Evolutionary conservation across 805 yeast genomes (phyloP).

Genomic region (Starmera caribaea): DNA sequence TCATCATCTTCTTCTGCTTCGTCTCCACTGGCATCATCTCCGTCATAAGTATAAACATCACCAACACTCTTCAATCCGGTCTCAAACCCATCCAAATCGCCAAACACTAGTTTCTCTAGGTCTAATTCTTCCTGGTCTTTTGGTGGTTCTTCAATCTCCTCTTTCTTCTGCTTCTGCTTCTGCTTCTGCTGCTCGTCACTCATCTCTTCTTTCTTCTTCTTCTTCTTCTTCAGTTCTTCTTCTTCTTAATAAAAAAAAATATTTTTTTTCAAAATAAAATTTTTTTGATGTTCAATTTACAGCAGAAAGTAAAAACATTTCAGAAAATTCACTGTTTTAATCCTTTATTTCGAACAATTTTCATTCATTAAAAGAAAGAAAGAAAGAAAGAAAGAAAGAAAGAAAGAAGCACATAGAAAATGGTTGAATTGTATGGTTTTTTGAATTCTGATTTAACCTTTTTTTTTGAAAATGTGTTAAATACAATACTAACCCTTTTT

Average conservation of each 20-base stretch:
- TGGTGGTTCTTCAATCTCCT: slow-evolving; percentile 34
- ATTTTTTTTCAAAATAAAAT: too few species aligned
- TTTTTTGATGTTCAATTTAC: neutral
- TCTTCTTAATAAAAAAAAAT: neutral
- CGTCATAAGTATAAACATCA: slow-evolving; percentile 35
- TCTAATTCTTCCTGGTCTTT: slow-evolving; percentile 79
- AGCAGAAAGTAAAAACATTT: neutral
- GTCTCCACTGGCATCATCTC: slow-evolving; percentile 31
- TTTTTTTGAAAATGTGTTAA: neutral
- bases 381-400: too few species aligned
- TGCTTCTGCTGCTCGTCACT: neutral
- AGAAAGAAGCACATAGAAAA: neutral
- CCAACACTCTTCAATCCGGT: slow-evolving; percentile 51
- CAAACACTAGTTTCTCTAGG: slow-evolving; percentile 81
- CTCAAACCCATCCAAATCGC: slow-evolving; percentile 73
- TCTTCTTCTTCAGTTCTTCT: neutral
- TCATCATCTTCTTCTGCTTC: slow-evolving; percentile 20
- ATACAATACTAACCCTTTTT: slow-evolving; percentile 4
- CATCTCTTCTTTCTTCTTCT: neutral
- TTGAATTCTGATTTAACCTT: neutral
- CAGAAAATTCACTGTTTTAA: neutral
- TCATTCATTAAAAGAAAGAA: too few species aligned
- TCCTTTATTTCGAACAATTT: too few species aligned
- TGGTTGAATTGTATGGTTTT: neutral
- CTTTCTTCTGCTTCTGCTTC: neutral